phyloP scores from a whole-genome alignment of 495 filamentous ascomycete species.

The Bathelium albidoporum region DNA sequence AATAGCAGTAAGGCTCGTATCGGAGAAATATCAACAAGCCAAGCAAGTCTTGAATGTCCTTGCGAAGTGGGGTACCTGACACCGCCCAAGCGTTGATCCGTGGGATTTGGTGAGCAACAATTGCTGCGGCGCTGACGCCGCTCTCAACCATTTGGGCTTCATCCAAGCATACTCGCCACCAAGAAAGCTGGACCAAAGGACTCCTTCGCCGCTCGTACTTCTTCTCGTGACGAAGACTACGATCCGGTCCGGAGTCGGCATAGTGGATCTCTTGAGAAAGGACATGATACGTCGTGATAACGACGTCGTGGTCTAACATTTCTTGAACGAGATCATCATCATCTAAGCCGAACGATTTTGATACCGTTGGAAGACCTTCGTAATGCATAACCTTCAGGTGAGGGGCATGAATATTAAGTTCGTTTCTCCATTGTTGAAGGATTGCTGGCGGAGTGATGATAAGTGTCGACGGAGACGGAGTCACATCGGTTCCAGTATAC shows the following conservation, averaged over 20 bases:
- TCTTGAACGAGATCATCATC: slow-evolving; percentile 38
- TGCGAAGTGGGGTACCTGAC: slow-evolving; percentile 82
- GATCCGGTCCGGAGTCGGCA: slow-evolving; percentile 50
- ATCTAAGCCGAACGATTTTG: slow-evolving; percentile 23
- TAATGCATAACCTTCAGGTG: slow-evolving; percentile 41
- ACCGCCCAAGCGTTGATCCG: slow-evolving; percentile 83
- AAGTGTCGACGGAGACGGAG: slow-evolving; percentile 54
- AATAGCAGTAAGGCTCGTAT: slow-evolving; percentile 59
- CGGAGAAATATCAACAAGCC: slow-evolving; percentile 70
- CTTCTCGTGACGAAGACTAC: slow-evolving; percentile 55
- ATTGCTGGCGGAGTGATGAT: slow-evolving; percentile 81
- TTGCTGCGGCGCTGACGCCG: slow-evolving; percentile 72
- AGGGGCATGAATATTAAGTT: slow-evolving; percentile 61
- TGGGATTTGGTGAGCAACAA: slow-evolving; percentile 68
- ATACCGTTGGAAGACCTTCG: slow-evolving; percentile 24
- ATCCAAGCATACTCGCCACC: slow-evolving; percentile 91
- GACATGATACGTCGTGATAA: slow-evolving; percentile 78
- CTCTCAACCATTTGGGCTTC: slow-evolving; percentile 94
- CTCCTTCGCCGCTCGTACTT: slow-evolving; percentile 58
- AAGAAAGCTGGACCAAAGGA: slow-evolving; percentile 66
- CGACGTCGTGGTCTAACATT: slow-evolving; percentile 57
- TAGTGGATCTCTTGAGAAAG: slow-evolving; percentile 70
- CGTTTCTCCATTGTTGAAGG: slow-evolving; percentile 76
- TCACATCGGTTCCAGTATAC: slow-evolving; percentile 30
- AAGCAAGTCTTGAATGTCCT: slow-evolving; percentile 58